These are phyloP conservation scores for Protea cynaroides DNA, from an alignment of 164 flowering plant species.

Conservation along the genomic window DNA sequence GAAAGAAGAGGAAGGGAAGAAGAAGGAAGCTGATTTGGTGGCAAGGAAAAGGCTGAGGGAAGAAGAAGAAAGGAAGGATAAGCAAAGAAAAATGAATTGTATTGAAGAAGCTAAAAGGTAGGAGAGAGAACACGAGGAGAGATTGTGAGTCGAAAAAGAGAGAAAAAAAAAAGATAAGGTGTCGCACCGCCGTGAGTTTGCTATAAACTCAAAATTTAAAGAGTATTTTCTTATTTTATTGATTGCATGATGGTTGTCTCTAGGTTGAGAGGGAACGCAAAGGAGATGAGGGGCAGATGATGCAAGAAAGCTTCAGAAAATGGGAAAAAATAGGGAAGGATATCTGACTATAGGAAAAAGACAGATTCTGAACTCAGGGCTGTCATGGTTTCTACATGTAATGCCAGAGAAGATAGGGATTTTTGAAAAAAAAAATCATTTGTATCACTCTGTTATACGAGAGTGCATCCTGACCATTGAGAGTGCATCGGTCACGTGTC, in stretches of 20 bases:
- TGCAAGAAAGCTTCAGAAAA: slow-evolving; percentile 19
- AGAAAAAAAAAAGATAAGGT: slow-evolving; percentile 30
- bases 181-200: slow-evolving; percentile 28
- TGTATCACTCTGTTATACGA: no score
- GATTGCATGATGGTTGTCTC: slow-evolving; percentile 1
- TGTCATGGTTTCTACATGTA: no score
- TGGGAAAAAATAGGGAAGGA: slow-evolving; percentile 20
- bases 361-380: slow-evolving; percentile 18
- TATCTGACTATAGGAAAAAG: slow-evolving; percentile 13
- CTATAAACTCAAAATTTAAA: slow-evolving; percentile 3
- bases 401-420: no score
- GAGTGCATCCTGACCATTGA: no score
- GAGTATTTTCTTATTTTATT: slow-evolving; percentile 1
- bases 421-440: no score
- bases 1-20: slow-evolving; percentile 68
- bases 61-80: slow-evolving; percentile 68
- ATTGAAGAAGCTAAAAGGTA: slow-evolving; percentile 41
- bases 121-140: slow-evolving; percentile 43
- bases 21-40: slow-evolving; percentile 59
- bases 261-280: slow-evolving; percentile 33
- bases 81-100: slow-evolving; percentile 60
- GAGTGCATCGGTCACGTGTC: no score
- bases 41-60: slow-evolving; percentile 71
- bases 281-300: slow-evolving; percentile 31
- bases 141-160: slow-evolving; percentile 37